phyloP scores from a whole-genome alignment of 352 stramenopile genomes.

The Pythium plurisporium region DNA sequence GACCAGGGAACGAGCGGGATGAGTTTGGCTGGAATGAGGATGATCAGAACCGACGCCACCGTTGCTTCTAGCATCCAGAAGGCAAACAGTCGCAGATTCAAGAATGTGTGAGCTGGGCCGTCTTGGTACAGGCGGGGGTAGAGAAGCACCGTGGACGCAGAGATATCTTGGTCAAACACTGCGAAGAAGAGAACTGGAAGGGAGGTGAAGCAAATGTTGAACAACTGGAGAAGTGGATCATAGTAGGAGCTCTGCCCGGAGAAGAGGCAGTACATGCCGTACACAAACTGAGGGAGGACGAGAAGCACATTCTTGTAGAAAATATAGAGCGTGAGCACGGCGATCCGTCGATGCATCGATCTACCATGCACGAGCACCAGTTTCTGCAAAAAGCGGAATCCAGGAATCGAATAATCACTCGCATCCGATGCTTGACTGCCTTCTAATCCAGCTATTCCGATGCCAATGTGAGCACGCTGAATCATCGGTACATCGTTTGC shows the following conservation, averaged over 20 bases:
- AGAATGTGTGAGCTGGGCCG: constrained; percentile 60
- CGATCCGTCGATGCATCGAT: constrained; percentile 93
- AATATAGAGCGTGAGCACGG: constrained; percentile 91
- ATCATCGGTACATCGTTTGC: constrained; percentile 98
- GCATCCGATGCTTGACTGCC: constrained; percentile 94
- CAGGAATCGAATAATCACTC: constrained; percentile 92
- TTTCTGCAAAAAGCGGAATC: constrained; percentile 91
- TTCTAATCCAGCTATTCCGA: constrained; percentile 92
- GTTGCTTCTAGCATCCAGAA: constrained; percentile 61
- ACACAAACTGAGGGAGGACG: constrained; percentile 88
- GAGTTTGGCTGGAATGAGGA: constrained; percentile 38
- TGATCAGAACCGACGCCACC: constrained; percentile 42
- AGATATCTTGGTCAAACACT: constrained; percentile 82
- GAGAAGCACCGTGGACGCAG: constrained; percentile 63
- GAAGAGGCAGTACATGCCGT: constrained; percentile 91
- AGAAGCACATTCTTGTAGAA: constrained; percentile 96
- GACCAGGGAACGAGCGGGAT: constrained; percentile 44
- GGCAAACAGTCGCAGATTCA: constrained; percentile 55
- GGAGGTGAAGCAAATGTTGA: constrained; percentile 94
- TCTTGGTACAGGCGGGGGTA: constrained; percentile 76
- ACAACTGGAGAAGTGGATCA: constrained; percentile 84
- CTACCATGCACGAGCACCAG: constrained; percentile 92
- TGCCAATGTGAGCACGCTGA: constrained; percentile 88
- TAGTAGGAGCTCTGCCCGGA: constrained; percentile 87
- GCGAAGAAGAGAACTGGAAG: constrained; percentile 88